Percentiles rank a stretch among this genome's conserved stretches.
Evolutionary conservation across 1,139 yeast species (phyloP).

Genomic region (Scheffersomyces cryptocercus): DNA sequence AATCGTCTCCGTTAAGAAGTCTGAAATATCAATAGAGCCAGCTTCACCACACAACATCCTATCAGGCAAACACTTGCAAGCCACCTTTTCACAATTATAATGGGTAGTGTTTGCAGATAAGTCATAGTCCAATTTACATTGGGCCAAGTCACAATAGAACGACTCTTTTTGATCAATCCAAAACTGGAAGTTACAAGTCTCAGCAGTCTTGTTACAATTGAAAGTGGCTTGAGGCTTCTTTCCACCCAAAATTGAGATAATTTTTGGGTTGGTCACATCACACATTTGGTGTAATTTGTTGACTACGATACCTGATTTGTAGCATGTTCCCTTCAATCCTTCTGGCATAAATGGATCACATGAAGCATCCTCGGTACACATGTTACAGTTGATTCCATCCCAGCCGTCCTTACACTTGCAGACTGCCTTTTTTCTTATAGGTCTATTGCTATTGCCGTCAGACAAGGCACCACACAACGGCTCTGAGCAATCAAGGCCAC

Average conservation of each 20-base stretch:
- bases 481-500: constrained; percentile 87
- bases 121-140: constrained; percentile 71
- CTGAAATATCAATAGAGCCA: constrained; percentile 93
- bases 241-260: constrained; percentile 75
- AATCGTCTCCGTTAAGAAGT: constrained; percentile 86
- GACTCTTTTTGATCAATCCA: constrained; percentile 93
- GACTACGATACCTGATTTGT: constrained; percentile 82
- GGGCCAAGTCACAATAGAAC: constrained; percentile 79
- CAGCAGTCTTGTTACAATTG: constrained; percentile 71
- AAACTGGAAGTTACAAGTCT: constrained; percentile 82
- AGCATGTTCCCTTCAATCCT: constrained; percentile 85
- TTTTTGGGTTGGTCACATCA: constrained; percentile 88
- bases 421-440: constrained; percentile 49
- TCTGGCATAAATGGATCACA: constrained; percentile 91
- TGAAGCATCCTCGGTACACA: constrained; percentile 68
- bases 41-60: constrained; percentile 91
- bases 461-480: constrained; percentile 86
- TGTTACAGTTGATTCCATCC: constrained; percentile 91
- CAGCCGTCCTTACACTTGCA: constrained; percentile 86
- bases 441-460: constrained; percentile 63
- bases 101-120: constrained; percentile 65
- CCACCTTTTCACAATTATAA: constrained; percentile 73
- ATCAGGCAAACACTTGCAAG: constrained; percentile 88
- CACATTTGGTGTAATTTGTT: constrained; percentile 87
- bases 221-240: constrained; percentile 90